Evolutionary conservation across 768 basidiomycete species (phyloP), one percentile per base, ranked within the genome.

Genomic region (Galerina marginata): DNA sequence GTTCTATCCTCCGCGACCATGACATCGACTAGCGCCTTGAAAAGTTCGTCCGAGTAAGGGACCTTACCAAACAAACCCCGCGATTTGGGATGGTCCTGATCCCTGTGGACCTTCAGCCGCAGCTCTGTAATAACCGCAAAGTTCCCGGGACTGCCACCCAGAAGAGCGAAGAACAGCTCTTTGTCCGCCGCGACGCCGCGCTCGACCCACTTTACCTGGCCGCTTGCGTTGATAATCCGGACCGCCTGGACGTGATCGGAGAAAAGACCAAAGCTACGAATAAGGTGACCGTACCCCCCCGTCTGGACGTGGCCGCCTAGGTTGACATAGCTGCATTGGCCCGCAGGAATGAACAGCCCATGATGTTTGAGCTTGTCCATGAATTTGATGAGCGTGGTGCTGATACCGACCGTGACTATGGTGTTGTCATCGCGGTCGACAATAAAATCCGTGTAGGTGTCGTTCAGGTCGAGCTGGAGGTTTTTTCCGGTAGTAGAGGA

Each of bases 111-210:
- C 16, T 45, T 45, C 44, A 45, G 23, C 9, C 44, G 15, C 16
- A 45, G 5, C 14, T 45, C 44, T 3, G 44, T 45, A 9, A 45
- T 45, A 11, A 45, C 44, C 44, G 14, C 44, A 15, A 45, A 45
- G 44, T 45, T 45, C n/a, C 44, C 44, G 44, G 44, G 44, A 45
- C 44, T 45, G 44, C 44, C 44, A 45, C 44, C 44, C n/a, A 45
- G 9, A 45, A 45, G 14, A 20, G 44, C 44, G 44, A n/a, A 45
- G n/a, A 45, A 45, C 5, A 45, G 44, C 23, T 45, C 44, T 23
- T 45, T 45, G 15, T 45, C 44, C n/a, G 14, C 9, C 14, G 11
- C 44, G 9, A 45, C n/a, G 44, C 44, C 44, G 44, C 44, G 44
- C 23, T 20, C n/a, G 10, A 45, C 44, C 44, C 44, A 45, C 9